These are phyloP conservation scores for Chaetomium tenue DNA, from an alignment of 495 filamentous ascomycete genomes.

Conservation along the genomic window DNA sequence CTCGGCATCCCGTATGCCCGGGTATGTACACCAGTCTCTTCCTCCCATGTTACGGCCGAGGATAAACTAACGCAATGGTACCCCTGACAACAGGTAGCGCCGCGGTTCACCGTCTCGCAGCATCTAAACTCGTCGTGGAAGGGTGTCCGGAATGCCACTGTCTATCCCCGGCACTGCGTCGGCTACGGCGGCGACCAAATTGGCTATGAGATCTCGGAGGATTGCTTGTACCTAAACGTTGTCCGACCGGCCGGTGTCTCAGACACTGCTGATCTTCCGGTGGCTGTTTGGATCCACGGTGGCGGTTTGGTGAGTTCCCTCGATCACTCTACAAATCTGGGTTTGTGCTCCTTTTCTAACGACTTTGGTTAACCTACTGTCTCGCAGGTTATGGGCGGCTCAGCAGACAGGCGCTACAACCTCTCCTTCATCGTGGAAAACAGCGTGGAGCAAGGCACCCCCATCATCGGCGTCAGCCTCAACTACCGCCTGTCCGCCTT, in stretches of 20 bases:
- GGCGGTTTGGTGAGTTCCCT: conserved; percentile 54
- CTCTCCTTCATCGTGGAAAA: conserved; percentile 50
- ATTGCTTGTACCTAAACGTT: conserved; percentile 66
- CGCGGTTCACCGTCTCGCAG: conserved; percentile 9
- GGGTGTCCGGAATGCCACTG: conserved; percentile 5
- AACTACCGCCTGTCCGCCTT: conserved; percentile 63
- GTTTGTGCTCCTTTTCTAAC: background rate
- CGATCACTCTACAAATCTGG: background rate
- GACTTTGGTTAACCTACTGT: background rate
- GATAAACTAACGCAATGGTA: too few species aligned
- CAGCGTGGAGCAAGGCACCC: conserved; percentile 55
- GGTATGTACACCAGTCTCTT: too few species aligned
- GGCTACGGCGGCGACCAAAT: conserved; percentile 2
- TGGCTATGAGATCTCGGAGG: conserved; percentile 43
- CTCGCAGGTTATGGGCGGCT: conserved; percentile 29
- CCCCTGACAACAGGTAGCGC: background rate
- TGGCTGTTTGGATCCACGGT: conserved; percentile 73
- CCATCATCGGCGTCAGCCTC: conserved; percentile 59
- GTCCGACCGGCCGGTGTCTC: conserved; percentile 59
- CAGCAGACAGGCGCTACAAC: conserved; percentile 10
- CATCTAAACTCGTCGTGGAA: conserved; percentile 3
- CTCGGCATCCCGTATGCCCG: conserved; percentile 4
- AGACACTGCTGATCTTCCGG: conserved; percentile 55
- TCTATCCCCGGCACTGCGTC: background rate
- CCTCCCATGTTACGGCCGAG: too few species aligned